phyloP scores from a whole-genome alignment of 2,329 filamentous ascomycete species.

The Leptographium flavum region DNA sequence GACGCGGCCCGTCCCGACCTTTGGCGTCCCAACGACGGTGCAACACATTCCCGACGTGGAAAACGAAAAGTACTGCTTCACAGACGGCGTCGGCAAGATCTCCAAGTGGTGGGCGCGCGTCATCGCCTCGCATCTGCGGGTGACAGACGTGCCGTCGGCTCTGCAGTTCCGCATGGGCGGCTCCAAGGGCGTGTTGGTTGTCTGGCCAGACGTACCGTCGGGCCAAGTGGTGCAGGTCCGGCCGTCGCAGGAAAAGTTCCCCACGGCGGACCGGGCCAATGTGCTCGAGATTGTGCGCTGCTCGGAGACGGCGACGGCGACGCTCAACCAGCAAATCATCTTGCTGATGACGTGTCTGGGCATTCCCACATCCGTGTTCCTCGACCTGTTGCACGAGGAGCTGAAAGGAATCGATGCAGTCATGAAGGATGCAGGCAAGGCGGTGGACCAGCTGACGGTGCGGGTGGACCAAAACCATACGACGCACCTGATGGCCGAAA shows the following conservation, averaged over 20 bases:
- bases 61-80: constrained; percentile 58
- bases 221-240: constrained; percentile 62
- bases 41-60: constrained; percentile 55
- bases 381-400: constrained; percentile 51
- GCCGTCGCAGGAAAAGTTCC: constrained; percentile 78
- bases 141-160: constrained; percentile 56
- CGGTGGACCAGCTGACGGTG: constrained; percentile 52
- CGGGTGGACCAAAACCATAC: constrained; percentile 78
- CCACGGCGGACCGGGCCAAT: constrained; percentile 39
- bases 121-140: constrained; percentile 54
- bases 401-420: constrained; percentile 54
- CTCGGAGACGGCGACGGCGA: constrained; percentile 62
- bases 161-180: constrained; percentile 89
- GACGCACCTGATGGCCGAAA: constrained; percentile 57
- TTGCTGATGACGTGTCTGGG: constrained; percentile 68
- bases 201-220: constrained; percentile 47
- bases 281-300: constrained; percentile 75
- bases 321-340: constrained; percentile 83
- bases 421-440: constrained; percentile 49
- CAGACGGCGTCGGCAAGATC: constrained; percentile 89
- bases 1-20: constrained; percentile 57
- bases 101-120: constrained; percentile 62
- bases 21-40: constrained; percentile 41
- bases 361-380: constrained; percentile 52
- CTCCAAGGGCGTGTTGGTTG: constrained; percentile 74